phyloP scores from a whole-genome alignment of 352 stramenopile species.

The Blastocystis sp. region DNA sequence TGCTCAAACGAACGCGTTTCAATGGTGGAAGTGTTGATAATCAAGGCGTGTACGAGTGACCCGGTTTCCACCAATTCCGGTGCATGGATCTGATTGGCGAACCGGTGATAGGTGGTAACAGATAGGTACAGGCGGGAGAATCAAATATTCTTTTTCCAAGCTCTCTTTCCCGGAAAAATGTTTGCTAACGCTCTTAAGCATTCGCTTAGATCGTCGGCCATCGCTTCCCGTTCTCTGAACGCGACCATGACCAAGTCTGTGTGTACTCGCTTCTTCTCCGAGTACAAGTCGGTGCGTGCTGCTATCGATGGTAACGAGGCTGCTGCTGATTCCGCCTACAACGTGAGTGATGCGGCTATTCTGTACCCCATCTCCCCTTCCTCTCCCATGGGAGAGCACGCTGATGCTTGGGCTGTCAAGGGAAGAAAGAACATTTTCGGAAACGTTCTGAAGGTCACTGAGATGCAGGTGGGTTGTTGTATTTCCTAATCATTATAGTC shows the following conservation, averaged over 20 bases:
- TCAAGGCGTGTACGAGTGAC: too few relatives aligned
- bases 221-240: constrained; percentile 17
- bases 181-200: constrained; percentile 32
- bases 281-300: constrained; percentile 33
- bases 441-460: constrained; percentile 63
- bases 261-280: constrained; percentile 23
- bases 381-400: constrained; percentile 65
- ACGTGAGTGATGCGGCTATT: constrained; percentile 34
- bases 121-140: too few relatives aligned
- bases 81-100: too few relatives aligned
- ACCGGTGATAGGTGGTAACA: too few relatives aligned
- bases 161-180: not conserved
- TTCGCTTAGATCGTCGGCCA: constrained; percentile 9
- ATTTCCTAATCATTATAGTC: not conserved
- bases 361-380: constrained; percentile 65
- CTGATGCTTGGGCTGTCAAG: constrained; percentile 63
- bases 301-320: constrained; percentile 55
- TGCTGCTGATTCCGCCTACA: constrained; percentile 38
- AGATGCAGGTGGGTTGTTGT: constrained; percentile 63
- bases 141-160: not conserved
- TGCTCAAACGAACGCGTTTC: too few relatives aligned
- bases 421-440: constrained; percentile 65
- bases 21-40: too few relatives aligned
- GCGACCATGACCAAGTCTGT: not conserved
- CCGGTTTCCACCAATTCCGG: too few relatives aligned